Conservation (phyloP, 225 moss, liverwort and hornwort genomes). For the Ulota crispa region DNA sequence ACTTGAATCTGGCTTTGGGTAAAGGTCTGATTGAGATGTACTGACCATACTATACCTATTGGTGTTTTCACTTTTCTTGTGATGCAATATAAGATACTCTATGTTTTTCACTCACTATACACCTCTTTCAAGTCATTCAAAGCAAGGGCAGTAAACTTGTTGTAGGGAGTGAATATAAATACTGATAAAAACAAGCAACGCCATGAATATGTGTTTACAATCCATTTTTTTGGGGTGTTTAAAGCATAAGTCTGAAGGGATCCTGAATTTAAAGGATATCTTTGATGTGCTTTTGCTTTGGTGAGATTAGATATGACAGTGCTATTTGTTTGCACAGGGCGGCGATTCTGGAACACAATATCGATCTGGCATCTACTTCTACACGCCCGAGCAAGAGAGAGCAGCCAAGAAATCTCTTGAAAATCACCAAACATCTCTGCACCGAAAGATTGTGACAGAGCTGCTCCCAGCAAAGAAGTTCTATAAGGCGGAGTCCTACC, state of each 20-base stretch:
- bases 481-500: constrained; percentile 75
- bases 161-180: neutral
- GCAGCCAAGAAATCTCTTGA: constrained; percentile 59
- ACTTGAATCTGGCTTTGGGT: neutral
- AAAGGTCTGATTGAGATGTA: neutral
- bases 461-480: constrained; percentile 73
- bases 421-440: constrained; percentile 45
- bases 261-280: neutral
- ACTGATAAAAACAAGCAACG: neutral
- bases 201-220: neutral
- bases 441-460: constrained; percentile 69
- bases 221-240: neutral
- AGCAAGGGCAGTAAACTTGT: neutral
- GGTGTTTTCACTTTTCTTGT: neutral
- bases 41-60: neutral
- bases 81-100: neutral
- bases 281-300: neutral
- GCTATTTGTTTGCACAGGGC: constrained; percentile 37
- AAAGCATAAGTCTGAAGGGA: neutral
- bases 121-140: neutral
- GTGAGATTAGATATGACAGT: neutral
- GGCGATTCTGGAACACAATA: constrained; percentile 85
- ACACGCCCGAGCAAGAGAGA: constrained; percentile 78
- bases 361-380: constrained; percentile 72
- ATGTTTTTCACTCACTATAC: neutral